phyloP scores from a whole-genome alignment of 768 basidiomycete genomes.

The Mycena capillaripes region DNA sequence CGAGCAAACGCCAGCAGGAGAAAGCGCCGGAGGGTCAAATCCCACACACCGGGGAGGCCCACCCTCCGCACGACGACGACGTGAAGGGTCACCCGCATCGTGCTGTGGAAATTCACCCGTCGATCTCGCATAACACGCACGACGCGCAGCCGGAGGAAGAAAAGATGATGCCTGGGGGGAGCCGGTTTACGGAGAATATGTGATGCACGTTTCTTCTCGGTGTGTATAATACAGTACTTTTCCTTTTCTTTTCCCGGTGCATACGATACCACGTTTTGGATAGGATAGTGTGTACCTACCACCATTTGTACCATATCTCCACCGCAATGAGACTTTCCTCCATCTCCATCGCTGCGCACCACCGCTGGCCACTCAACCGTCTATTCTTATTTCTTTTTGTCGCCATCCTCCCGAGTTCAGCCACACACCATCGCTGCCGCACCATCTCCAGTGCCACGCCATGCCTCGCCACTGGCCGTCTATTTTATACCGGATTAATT shows the following conservation, averaged over 20 bases:
- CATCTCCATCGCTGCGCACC: no score
- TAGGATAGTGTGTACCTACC: no score
- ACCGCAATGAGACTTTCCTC: conserved; percentile 20
- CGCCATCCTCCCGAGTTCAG: no score
- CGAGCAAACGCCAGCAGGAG: conserved; percentile 76
- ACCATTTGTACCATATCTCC: conserved; percentile 9
- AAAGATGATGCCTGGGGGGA: conserved; percentile 7
- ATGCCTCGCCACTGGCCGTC: no score
- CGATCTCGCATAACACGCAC: conserved; percentile 7
- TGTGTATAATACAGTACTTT: conserved; percentile 15
- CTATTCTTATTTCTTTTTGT: no score
- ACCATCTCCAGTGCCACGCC: no score
- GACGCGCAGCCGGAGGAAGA: conserved; percentile 11
- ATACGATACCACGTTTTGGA: conserved; percentile 6
- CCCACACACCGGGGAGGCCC: not conserved
- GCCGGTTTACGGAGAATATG: not conserved
- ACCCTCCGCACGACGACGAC: conserved; percentile 9
- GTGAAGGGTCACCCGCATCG: conserved; percentile 35
- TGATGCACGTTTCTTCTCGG: conserved; percentile 13
- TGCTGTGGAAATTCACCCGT: conserved; percentile 10
- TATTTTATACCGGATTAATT: no score
- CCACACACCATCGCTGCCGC: no score
- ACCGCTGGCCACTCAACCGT: no score
- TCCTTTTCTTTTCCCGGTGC: conserved; percentile 13
- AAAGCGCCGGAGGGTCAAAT: conserved; percentile 74